Conservation (phyloP, 2,329 filamentous ascomycete genomes). For the Drechmeria coniospora region DNA sequence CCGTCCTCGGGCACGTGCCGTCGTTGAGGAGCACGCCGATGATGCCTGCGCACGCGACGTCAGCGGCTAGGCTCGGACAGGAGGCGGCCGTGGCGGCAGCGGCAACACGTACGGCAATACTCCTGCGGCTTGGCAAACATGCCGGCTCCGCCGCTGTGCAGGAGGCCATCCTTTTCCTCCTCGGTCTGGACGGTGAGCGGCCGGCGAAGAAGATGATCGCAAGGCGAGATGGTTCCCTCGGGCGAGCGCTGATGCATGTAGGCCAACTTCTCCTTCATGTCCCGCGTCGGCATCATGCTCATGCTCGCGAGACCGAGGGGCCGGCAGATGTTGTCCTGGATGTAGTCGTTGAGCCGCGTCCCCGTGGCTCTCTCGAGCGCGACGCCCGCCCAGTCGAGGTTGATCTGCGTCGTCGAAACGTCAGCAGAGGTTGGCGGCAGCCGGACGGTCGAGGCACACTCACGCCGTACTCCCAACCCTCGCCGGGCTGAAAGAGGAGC, state of each 20-base stretch:
- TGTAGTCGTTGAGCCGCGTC: slow-evolving; percentile 29
- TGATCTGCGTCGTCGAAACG: slow-evolving; percentile 21
- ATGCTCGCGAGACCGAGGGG: slow-evolving; percentile 33
- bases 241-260: slow-evolving; percentile 37
- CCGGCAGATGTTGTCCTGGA: slow-evolving; percentile 29
- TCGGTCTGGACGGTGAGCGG: slow-evolving; percentile 25
- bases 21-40: slow-evolving; percentile 48
- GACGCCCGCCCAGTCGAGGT: slow-evolving; percentile 38
- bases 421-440: background rate
- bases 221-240: slow-evolving; percentile 22
- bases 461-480: slow-evolving; percentile 45
- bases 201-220: slow-evolving; percentile 35
- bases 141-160: slow-evolving; percentile 48
- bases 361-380: slow-evolving; percentile 29
- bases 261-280: slow-evolving; percentile 39
- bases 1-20: slow-evolving; percentile 42
- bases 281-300: slow-evolving; percentile 38
- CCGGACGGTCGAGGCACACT: slow-evolving; percentile 8
- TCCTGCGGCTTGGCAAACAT: slow-evolving; percentile 44
- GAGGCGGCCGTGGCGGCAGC: too few relatives aligned
- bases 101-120: slow-evolving; percentile 42
- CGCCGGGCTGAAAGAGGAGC: slow-evolving; percentile 47
- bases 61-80: background rate
- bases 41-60: slow-evolving; percentile 26
- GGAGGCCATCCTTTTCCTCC: slow-evolving; percentile 25